Conservation (phyloP, 2,329 filamentous ascomycete genomes). For the Xylaria sp. region DNA sequence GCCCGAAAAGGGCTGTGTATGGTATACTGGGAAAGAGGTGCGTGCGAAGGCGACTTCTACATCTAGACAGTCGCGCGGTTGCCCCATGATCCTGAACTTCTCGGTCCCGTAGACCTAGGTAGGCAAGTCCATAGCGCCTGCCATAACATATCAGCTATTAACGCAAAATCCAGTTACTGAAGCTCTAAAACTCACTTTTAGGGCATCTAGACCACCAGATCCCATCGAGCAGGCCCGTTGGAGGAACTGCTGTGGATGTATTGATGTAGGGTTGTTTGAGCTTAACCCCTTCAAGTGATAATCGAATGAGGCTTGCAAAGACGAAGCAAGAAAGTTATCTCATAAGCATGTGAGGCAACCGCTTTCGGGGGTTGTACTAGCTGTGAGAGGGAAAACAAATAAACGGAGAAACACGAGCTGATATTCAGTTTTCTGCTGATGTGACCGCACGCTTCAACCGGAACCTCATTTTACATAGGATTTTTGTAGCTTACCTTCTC, state of each 20-base stretch:
- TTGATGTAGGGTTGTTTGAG: background rate
- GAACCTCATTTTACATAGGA: background rate
- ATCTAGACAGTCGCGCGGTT: background rate
- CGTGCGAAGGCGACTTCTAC: constrained; percentile 6
- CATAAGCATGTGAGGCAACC: background rate
- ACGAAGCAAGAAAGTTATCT: background rate
- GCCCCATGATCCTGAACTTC: background rate
- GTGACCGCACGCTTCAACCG: background rate
- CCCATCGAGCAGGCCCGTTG: background rate
- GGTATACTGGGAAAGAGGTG: constrained; percentile 11
- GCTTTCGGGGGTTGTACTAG: too few species aligned
- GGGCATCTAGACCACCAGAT: too few species aligned
- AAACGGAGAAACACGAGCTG: background rate
- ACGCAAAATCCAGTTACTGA: background rate
- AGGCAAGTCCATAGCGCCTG: background rate
- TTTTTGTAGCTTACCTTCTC: too few species aligned
- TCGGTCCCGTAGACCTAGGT: background rate
- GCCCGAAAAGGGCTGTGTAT: too few species aligned
- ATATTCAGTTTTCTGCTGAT: background rate
- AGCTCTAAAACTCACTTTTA: background rate
- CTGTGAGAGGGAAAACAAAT: background rate
- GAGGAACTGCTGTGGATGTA: background rate
- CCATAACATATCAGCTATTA: constrained; percentile 3
- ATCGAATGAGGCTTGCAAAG: background rate
- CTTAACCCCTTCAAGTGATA: too few species aligned